Base-by-base conservation (phyloP, 768 basidiomycete species). In the Grammothele lineata region DNA sequence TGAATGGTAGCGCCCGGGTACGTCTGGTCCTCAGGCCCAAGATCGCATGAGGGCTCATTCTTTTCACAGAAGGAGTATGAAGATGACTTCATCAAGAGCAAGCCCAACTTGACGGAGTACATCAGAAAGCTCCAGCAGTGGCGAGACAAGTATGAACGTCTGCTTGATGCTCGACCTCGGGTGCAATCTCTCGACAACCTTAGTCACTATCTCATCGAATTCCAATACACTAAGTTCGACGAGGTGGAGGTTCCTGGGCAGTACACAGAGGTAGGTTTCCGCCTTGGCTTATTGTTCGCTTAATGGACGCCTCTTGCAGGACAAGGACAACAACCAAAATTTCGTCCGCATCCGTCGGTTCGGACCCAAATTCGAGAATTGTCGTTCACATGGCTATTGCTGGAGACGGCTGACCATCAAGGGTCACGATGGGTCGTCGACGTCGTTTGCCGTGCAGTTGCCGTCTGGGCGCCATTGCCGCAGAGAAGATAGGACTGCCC, bases 221-320 rank as follows among this genome's bases (percentile, higher is more conserved):
- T 98, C 74, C 95, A 98, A 57, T 93, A 97, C 65, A 85, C 83
- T 60, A 96, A 93, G 64, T 92, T 95, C 40, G 96, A 98, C 54
- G 95, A 99, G 54, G 90, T 99, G 32, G 94, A 99, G 61, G 81
- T 99, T 40, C 94, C 94, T n/a, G 96, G 96, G 6, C 96, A 99
- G 65, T 99, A 99, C 63, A 88, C 92, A 0, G 91, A 97, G 78
- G 93, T 89, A 45, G 58, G 70, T 15, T 8, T 17, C 10, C 2
- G n/a, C n/a, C n/a, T n/a, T n/a, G n/a, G n/a, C n/a, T n/a, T n/a
- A n/a, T n/a, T 49, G 2, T 17, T 42, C 1, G 14, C 15, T 10
- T 26, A 14, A 21, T 30, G n/a, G 23, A 12, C 32, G n/a, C n/a
- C n/a, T n/a, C n/a, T n/a, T 10, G 12, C 58, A 96, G 93, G 93